Conservation (phyloP, 306 rosid genomes). For the Glycine tomentella region DNA sequence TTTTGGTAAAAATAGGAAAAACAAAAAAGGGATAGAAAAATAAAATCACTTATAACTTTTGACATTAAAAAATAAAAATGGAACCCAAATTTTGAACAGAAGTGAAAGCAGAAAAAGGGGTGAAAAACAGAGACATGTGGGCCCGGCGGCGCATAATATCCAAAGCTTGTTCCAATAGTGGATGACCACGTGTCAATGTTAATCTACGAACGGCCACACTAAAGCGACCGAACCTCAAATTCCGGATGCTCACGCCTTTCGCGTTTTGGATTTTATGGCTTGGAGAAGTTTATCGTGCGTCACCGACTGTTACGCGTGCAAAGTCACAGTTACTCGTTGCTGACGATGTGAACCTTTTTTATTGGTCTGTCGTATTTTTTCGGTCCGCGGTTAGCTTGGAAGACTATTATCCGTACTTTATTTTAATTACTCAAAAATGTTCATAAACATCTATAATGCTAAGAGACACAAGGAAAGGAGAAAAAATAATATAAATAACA, state of each 20-base stretch:
- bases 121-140: slow-evolving; percentile 28
- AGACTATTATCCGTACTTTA: background rate
- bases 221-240: slow-evolving; percentile 36
- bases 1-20: background rate
- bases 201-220: slow-evolving; percentile 42
- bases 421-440: no score
- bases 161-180: background rate
- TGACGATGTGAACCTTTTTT: background rate
- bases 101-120: background rate
- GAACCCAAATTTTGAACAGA: slow-evolving; percentile 44
- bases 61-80: background rate
- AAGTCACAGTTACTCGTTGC: background rate
- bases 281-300: background rate
- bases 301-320: slow-evolving; percentile 23
- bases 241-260: slow-evolving; percentile 47
- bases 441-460: no score
- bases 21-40: background rate
- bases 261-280: slow-evolving; percentile 49
- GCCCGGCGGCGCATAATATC: slow-evolving; percentile 47
- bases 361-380: slow-evolving; percentile 42
- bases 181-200: slow-evolving; percentile 51
- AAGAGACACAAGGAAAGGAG: no score
- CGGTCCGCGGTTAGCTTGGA: background rate
- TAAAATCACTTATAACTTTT: no score
- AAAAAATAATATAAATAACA: no score